Evolutionary conservation across 169 alveolate species (phyloP).

Genomic region (Theileria orientalis): DNA sequence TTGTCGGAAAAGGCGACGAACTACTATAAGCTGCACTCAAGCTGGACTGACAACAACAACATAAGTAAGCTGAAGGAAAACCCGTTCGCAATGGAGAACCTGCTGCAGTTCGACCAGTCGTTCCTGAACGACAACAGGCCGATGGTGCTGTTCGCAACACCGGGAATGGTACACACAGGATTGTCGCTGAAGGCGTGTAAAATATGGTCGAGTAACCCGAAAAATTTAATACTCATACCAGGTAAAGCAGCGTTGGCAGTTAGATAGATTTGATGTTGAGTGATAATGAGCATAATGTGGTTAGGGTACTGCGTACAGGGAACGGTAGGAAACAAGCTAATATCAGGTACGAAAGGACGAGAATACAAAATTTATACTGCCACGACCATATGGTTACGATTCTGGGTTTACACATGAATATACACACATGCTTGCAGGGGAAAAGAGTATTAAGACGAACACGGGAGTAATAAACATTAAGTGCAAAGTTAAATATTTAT

Average conservation of each 20-base stretch:
- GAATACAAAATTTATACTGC: slow-evolving; percentile 67
- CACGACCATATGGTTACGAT: too few species aligned
- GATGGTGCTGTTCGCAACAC: slow-evolving; percentile 98
- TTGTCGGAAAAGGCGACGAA: slow-evolving; percentile 96
- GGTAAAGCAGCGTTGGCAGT: too few species aligned
- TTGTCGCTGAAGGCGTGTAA: slow-evolving; percentile 92
- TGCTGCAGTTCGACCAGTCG: slow-evolving; percentile 88
- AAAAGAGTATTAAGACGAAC: slow-evolving; percentile 47
- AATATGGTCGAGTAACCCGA: slow-evolving; percentile 93
- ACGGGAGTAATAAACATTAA: slow-evolving; percentile 81
- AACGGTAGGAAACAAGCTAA: slow-evolving; percentile 93
- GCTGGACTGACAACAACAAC: slow-evolving; percentile 92
- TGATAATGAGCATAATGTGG: background rate
- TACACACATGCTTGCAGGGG: slow-evolving; percentile 17
- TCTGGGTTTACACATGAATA: slow-evolving; percentile 1
- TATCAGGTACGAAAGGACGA: slow-evolving; percentile 76
- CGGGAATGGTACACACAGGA: slow-evolving; percentile 99
- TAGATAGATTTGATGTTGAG: background rate
- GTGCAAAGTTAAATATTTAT: slow-evolving; percentile 91
- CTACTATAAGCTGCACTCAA: slow-evolving; percentile 90
- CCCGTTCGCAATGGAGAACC: slow-evolving; percentile 90
- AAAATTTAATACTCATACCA: slow-evolving; percentile 94
- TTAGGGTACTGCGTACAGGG: slow-evolving; percentile 93
- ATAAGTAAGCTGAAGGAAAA: slow-evolving; percentile 80
- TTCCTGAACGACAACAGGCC: slow-evolving; percentile 90